phyloP scores from a whole-genome alignment of 2,329 filamentous ascomycete genomes.

The Aquanectria penicillioides region DNA sequence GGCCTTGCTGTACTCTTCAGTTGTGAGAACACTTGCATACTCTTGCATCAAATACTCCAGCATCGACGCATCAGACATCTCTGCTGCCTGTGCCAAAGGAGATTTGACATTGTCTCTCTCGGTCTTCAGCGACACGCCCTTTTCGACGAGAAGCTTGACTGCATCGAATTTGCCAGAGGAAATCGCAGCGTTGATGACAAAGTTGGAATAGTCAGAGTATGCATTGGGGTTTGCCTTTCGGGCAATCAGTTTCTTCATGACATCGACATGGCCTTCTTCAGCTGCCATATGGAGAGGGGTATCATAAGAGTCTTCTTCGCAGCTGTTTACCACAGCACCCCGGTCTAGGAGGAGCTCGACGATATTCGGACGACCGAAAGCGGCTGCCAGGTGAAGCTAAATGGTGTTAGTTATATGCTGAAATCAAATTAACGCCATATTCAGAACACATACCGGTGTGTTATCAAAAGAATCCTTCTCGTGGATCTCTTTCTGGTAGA shows the following conservation, averaged over 20 bases:
- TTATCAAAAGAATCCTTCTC: conserved; percentile 43
- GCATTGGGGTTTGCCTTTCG: conserved; percentile 51
- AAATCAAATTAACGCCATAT: conserved; percentile 46
- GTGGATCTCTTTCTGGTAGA: conserved; percentile 48
- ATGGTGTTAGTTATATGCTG: not conserved
- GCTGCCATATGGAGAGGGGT: conserved; percentile 55
- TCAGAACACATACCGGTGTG: conserved; percentile 46
- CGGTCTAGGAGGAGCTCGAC: conserved; percentile 27
- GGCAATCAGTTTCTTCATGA: conserved; percentile 52
- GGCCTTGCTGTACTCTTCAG: conserved; percentile 51
- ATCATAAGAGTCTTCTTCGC: conserved; percentile 41
- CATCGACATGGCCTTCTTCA: conserved; percentile 48
- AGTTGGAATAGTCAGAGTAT: conserved; percentile 36
- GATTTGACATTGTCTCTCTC: conserved; percentile 37
- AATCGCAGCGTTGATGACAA: conserved; percentile 54
- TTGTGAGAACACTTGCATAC: conserved; percentile 51
- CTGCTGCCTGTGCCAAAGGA: conserved; percentile 51
- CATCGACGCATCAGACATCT: conserved; percentile 51
- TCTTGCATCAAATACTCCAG: conserved; percentile 53
- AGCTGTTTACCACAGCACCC: conserved; percentile 38
- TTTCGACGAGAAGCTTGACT: conserved; percentile 51
- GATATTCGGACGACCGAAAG: conserved; percentile 16
- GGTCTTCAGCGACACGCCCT: conserved; percentile 46
- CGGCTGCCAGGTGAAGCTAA: conserved; percentile 30
- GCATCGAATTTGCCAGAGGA: conserved; percentile 52